These are phyloP conservation scores for Kalanchoe fedtschenkoi DNA, from an alignment of 164 flowering plant species.

Conservation along the genomic window DNA sequence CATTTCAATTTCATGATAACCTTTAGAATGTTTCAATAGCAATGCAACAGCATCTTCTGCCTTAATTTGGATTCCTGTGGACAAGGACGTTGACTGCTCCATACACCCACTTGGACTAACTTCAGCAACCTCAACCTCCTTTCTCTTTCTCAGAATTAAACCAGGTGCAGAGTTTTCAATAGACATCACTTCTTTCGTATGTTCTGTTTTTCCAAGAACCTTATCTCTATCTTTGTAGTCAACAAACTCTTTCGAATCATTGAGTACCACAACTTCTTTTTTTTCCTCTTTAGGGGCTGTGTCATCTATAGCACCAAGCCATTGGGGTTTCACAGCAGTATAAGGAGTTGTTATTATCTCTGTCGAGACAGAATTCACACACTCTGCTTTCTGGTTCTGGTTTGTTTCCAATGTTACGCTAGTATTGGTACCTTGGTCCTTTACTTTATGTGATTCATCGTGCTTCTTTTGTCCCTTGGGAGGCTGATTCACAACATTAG, in stretches of 20 bases:
- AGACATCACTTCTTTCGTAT: constrained; percentile 16
- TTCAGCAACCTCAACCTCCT: constrained; percentile 36
- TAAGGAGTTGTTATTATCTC: constrained; percentile 31
- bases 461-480: constrained; percentile 20
- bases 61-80: constrained; percentile 24
- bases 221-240: constrained; percentile 74
- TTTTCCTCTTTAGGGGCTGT: constrained; percentile 25
- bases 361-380: constrained; percentile 13
- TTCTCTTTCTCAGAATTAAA: constrained; percentile 73
- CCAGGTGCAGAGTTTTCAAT: constrained; percentile 78
- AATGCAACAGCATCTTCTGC: constrained; percentile 84
- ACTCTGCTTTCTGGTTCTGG: constrained; percentile 22
- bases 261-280: constrained; percentile 13
- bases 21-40: constrained; percentile 63
- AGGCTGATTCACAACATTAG: constrained; percentile 19
- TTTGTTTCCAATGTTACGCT: constrained; percentile 9
- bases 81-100: constrained; percentile 20
- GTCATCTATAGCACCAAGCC: constrained; percentile 83
- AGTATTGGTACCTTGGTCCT: constrained; percentile 9
- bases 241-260: constrained; percentile 54
- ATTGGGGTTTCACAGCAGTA: constrained; percentile 54
- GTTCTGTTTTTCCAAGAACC: constrained; percentile 21
- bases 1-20: constrained; percentile 31
- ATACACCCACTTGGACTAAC: constrained; percentile 16
- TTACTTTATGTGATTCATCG: constrained; percentile 14